These are phyloP conservation scores for Filobasidium uniguttulatum DNA, from an alignment of 1,284 basidiomycete genomes.

Conservation along the genomic window DNA sequence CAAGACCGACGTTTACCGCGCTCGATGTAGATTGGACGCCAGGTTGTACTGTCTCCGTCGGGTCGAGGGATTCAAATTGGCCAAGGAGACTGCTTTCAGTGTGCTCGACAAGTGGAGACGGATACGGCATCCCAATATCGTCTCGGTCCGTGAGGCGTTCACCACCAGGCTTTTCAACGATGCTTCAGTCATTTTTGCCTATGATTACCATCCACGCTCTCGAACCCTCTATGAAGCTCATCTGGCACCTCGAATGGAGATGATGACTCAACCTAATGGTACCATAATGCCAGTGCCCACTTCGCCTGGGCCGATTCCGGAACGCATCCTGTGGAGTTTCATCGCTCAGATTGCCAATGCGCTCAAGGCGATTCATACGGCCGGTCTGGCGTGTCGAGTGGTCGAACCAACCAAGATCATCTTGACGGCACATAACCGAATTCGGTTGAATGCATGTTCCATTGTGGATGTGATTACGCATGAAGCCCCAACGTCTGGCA, in stretches of 20 bases:
- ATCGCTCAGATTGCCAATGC: constrained; percentile 80
- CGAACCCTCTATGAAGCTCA: constrained; percentile 65
- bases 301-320: constrained; percentile 43
- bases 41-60: constrained; percentile 62
- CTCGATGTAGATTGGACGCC: constrained; percentile 64
- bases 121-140: constrained; percentile 75
- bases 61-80: constrained; percentile 76
- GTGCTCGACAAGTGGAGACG: constrained; percentile 78
- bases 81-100: constrained; percentile 65
- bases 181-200: constrained; percentile 82
- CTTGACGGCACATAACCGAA: constrained; percentile 66
- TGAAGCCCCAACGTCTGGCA: constrained; percentile 51
- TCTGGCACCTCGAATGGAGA: constrained; percentile 24
- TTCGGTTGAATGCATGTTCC: constrained; percentile 69
- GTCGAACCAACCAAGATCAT: constrained; percentile 81
- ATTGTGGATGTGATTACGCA: constrained; percentile 70
- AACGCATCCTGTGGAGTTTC: constrained; percentile 87
- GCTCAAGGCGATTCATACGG: constrained; percentile 71
- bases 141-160: constrained; percentile 80
- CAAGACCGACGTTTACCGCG: constrained; percentile 68
- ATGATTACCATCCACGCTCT: constrained; percentile 77
- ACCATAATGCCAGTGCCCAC: constrained; percentile 20
- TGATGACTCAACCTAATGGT: constrained; percentile 26
- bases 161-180: constrained; percentile 89
- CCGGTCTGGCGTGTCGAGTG: constrained; percentile 65